Percentiles rank a stretch among this genome's conserved stretches.
phyloP scores from a whole-genome alignment of 1,284 basidiomycete genomes.

The Apiotrichum sp. region DNA sequence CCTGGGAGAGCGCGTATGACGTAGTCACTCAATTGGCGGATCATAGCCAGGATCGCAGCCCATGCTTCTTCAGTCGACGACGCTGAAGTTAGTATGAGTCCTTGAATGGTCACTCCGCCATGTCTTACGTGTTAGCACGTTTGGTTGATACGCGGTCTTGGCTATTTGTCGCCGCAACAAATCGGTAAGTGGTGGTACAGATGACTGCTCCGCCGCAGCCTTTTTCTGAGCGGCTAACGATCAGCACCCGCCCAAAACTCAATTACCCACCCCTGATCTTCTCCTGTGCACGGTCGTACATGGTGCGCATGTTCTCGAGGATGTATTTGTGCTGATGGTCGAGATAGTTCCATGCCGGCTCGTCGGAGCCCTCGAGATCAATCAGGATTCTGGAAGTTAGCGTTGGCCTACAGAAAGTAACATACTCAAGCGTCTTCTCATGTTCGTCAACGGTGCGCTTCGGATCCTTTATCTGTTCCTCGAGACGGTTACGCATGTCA shows the following conservation, averaged over 20 bases:
- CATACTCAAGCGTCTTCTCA: slow-evolving; percentile 93
- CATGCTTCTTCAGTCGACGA: slow-evolving; percentile 58
- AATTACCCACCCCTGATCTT: slow-evolving; percentile 52
- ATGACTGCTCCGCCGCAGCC: slow-evolving; percentile 18
- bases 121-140: slow-evolving; percentile 56
- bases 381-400: slow-evolving; percentile 60
- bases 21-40: slow-evolving; percentile 52
- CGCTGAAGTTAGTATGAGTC: slow-evolving; percentile 17
- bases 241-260: too few relatives aligned
- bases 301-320: slow-evolving; percentile 65
- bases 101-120: background rate
- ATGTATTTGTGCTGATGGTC: slow-evolving; percentile 88
- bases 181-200: slow-evolving; percentile 27
- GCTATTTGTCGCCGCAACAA: slow-evolving; percentile 29
- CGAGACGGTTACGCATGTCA: slow-evolving; percentile 77
- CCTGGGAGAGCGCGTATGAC: slow-evolving; percentile 64
- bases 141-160: slow-evolving; percentile 22
- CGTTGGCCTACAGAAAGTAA: slow-evolving; percentile 4
- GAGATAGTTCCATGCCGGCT: slow-evolving; percentile 89
- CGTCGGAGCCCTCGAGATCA: slow-evolving; percentile 67
- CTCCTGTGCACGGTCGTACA: slow-evolving; percentile 57
- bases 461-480: slow-evolving; percentile 71
- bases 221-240: too few relatives aligned
- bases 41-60: slow-evolving; percentile 67
- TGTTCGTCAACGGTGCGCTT: slow-evolving; percentile 78